These are phyloP conservation scores for Macrolepiota fuliginosa DNA, from an alignment of 768 basidiomycete genomes.

Conservation along the genomic window DNA sequence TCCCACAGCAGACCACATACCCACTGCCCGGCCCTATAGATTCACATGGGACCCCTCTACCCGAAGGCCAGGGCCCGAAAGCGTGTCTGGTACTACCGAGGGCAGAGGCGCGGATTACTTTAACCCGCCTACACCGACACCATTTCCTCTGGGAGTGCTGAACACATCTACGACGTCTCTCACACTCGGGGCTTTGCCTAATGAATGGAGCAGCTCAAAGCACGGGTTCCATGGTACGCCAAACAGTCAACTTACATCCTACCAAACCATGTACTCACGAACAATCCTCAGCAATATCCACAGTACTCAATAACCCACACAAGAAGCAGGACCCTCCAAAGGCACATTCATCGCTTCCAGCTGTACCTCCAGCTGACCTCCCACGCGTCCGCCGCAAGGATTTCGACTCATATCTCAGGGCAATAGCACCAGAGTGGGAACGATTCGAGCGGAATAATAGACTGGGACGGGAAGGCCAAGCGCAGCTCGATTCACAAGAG, in stretches of 20 bases:
- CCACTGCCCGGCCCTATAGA: constrained; percentile 59
- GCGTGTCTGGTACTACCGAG: constrained; percentile 71
- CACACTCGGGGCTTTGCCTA: constrained; percentile 46
- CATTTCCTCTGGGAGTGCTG: constrained; percentile 46
- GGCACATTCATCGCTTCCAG: constrained; percentile 75
- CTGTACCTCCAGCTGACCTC: constrained; percentile 69
- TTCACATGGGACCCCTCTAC: constrained; percentile 73
- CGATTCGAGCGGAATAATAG: constrained; percentile 54
- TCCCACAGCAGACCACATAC: constrained; percentile 26
- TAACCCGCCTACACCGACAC: constrained; percentile 36
- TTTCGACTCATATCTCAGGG: constrained; percentile 78
- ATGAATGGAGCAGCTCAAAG: constrained; percentile 76
- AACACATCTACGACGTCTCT: constrained; percentile 49
- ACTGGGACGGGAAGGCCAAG: constrained; percentile 35
- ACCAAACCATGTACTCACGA: constrained; percentile 1
- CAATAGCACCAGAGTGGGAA: constrained; percentile 76
- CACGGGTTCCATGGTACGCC: constrained; percentile 87
- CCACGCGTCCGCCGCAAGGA: constrained; percentile 80
- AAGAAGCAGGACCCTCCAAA: constrained; percentile 85
- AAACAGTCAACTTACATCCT: background rate
- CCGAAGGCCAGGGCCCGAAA: constrained; percentile 61
- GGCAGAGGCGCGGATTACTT: constrained; percentile 64
- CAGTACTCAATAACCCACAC: constrained; percentile 88
- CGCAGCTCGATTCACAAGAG: constrained; percentile 30
- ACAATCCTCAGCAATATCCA: constrained; percentile 74